phyloP scores from a whole-genome alignment of 225 moss, liverwort and hornwort genomes.

The Bryoerythrophyllum caledonicum region DNA sequence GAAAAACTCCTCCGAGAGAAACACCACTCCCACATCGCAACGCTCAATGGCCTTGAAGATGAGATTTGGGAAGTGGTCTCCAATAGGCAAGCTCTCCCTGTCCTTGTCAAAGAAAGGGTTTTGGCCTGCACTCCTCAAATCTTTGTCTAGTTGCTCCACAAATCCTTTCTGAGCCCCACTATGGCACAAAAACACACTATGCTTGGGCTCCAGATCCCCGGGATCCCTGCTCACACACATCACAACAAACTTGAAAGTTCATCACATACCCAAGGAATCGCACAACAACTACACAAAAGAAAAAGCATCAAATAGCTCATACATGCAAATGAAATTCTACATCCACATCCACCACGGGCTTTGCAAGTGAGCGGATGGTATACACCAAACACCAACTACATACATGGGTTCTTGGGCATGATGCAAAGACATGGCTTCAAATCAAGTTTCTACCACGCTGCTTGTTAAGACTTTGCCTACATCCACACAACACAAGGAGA shows the following conservation, averaged over 20 bases:
- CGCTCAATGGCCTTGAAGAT: too few relatives aligned
- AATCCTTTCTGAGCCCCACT: background rate
- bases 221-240: background rate
- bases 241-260: background rate
- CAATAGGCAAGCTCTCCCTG: background rate
- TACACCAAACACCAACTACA: background rate
- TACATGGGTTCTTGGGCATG: background rate
- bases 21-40: too few relatives aligned
- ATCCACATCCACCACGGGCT: background rate
- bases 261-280: too few relatives aligned
- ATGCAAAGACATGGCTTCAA: too few relatives aligned
- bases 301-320: background rate
- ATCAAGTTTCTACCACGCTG: too few relatives aligned
- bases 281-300: accelerated
- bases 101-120: background rate
- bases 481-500: too few relatives aligned
- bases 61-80: background rate
- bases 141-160: background rate
- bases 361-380: background rate
- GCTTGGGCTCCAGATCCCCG: background rate
- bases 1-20: background rate
- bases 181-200: background rate
- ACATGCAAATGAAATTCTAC: background rate
- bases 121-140: background rate
- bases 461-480: too few relatives aligned